Evolutionary conservation across 1,284 basidiomycete genomes (phyloP).

Genomic region (Ganoderma meredithae): DNA sequence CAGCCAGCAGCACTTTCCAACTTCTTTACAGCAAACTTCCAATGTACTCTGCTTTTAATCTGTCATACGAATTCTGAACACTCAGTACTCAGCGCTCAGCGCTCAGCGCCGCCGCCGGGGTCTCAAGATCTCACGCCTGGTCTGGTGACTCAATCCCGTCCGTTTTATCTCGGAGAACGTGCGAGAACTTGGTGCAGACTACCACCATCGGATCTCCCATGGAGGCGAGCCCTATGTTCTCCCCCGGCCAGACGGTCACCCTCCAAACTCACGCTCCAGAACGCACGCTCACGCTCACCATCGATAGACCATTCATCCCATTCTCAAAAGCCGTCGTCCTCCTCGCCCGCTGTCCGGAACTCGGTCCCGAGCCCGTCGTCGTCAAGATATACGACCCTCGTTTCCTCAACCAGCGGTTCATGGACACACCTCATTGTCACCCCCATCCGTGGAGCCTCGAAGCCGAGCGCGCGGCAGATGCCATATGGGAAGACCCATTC

Average conservation of each 20-base stretch:
- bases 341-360: neutral
- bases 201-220: too few species aligned
- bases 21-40: too few species aligned
- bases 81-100: too few species aligned
- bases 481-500: neutral
- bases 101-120: too few species aligned
- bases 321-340: constrained; percentile 7
- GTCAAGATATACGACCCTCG: constrained; percentile 26
- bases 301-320: constrained; percentile 1
- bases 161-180: too few species aligned
- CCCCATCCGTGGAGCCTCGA: constrained; percentile 9
- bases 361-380: constrained; percentile 13
- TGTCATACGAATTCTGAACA: too few species aligned
- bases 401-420: constrained; percentile 8
- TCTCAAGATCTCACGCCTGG: too few species aligned
- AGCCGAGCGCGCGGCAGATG: constrained; percentile 5
- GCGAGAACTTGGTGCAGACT: too few species aligned
- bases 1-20: too few species aligned
- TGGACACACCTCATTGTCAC: neutral
- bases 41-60: too few species aligned
- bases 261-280: neutral
- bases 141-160: too few species aligned
- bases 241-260: neutral
- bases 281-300: neutral
- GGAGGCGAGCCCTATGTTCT: constrained; percentile 13